Evolutionary conservation across 129 eudicot species (phyloP).

Genomic region (Tagetes erecta): DNA sequence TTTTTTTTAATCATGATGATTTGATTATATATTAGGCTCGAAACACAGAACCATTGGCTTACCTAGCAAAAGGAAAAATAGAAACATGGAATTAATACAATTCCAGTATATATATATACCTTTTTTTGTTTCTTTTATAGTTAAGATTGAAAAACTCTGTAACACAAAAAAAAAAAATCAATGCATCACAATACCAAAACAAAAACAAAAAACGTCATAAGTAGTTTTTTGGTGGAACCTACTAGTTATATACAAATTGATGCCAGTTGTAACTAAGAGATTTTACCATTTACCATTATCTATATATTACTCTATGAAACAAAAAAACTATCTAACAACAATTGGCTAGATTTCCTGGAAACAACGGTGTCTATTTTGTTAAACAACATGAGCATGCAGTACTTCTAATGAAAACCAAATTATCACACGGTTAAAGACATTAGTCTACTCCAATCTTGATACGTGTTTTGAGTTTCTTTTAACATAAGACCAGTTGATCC

Average conservation of each 20-base stretch:
- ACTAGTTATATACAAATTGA: background rate
- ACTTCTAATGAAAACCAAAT: background rate
- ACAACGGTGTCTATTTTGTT: background rate
- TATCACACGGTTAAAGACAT: slow-evolving; percentile 10
- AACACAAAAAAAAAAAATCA: background rate
- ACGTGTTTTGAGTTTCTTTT: too few relatives aligned
- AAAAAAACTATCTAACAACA: background rate
- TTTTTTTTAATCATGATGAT: too few relatives aligned
- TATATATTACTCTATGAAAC: background rate
- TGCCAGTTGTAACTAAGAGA: background rate
- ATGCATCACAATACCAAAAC: background rate
- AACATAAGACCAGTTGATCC: too few relatives aligned
- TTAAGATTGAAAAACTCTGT: background rate
- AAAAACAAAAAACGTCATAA: background rate
- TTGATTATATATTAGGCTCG: too few relatives aligned
- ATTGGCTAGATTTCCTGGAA: background rate
- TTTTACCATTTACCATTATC: background rate
- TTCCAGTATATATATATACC: too few relatives aligned
- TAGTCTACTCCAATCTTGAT: background rate
- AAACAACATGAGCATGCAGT: background rate
- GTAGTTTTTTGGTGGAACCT: slow-evolving; percentile 4
- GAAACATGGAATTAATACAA: too few relatives aligned
- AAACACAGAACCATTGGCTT: too few relatives aligned
- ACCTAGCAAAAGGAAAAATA: too few relatives aligned
- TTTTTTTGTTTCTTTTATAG: too few relatives aligned